Percentiles rank a stretch among this genome's conserved stretches.
These are phyloP conservation scores for Musa schizocarpa DNA, from an alignment of 176 grass and related monocot genomes.

Conservation along the genomic window DNA sequence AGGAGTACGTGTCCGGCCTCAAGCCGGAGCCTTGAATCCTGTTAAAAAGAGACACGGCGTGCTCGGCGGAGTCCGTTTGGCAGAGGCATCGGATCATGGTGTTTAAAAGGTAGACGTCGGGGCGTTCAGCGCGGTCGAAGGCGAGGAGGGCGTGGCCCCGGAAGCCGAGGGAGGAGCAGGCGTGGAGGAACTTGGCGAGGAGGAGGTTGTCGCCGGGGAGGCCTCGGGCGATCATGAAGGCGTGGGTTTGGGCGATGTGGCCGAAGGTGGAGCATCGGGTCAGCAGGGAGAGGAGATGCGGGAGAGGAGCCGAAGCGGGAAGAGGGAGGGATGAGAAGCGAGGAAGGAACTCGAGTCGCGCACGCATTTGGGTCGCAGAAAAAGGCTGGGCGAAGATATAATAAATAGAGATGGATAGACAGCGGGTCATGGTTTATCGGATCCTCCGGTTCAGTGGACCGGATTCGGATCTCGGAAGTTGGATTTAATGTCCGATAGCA, in stretches of 20 bases:
- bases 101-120: constrained; percentile 23
- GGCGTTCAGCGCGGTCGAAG: constrained; percentile 10
- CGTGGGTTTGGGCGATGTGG: constrained; percentile 23
- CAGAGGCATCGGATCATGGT: constrained; percentile 29
- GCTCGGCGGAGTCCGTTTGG: constrained; percentile 13
- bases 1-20: constrained; percentile 27
- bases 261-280: constrained; percentile 15
- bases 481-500: no score
- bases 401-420: neutral
- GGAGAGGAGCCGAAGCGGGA: neutral
- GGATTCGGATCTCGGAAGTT: no score
- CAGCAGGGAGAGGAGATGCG: constrained; percentile 13
- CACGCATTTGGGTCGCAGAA: neutral
- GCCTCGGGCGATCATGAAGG: constrained; percentile 22
- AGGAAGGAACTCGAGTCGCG: neutral
- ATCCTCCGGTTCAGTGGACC: no score
- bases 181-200: constrained; percentile 25
- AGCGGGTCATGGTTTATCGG: no score
- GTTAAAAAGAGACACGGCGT: constrained; percentile 15
- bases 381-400: neutral
- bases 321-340: constrained; percentile 4
- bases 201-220: constrained; percentile 25
- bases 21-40: constrained; percentile 18
- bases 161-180: constrained; percentile 20
- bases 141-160: constrained; percentile 7